These are phyloP conservation scores for Penicillium sp. DNA, from an alignment of 2,329 filamentous ascomycete species.

Conservation along the genomic window DNA sequence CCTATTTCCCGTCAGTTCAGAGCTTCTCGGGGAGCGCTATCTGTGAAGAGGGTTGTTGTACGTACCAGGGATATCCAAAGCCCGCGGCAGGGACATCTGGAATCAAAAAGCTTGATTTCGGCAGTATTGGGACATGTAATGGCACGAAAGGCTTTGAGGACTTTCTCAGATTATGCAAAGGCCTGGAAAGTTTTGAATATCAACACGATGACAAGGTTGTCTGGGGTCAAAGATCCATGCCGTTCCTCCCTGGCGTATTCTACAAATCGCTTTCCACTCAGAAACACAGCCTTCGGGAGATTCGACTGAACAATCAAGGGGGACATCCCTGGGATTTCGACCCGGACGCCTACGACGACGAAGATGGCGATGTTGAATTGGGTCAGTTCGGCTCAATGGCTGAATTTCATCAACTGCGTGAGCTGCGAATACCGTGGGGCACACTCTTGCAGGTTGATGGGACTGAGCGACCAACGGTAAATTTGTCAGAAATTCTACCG, in stretches of 20 bases:
- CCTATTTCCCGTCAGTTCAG: conserved; percentile 3
- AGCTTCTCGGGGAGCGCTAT: background rate
- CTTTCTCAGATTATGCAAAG: conserved; percentile 15
- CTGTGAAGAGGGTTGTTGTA: background rate
- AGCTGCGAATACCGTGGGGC: conserved; percentile 2
- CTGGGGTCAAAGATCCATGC: background rate
- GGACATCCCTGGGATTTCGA: background rate
- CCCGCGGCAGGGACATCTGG: background rate
- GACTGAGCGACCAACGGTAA: background rate
- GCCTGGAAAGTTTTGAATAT: conserved; percentile 18
- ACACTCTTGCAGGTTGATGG: background rate
- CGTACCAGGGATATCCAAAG: background rate
- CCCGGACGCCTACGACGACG: background rate
- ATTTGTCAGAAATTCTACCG: background rate
- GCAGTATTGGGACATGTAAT: background rate
- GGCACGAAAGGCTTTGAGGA: conserved; percentile 10
- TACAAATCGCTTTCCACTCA: conserved; percentile 2
- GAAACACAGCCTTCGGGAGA: conserved; percentile 6
- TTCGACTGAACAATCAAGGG: conserved; percentile 5
- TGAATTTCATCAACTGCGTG: conserved; percentile 8
- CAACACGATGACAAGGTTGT: conserved; percentile 11
- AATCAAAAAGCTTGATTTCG: conserved; percentile 1
- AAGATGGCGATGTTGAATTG: background rate
- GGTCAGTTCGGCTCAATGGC: conserved; percentile 3
- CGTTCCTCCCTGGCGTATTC: background rate